phyloP scores from a whole-genome alignment of 257 asterid species.

The Gardenia jasminoides region DNA sequence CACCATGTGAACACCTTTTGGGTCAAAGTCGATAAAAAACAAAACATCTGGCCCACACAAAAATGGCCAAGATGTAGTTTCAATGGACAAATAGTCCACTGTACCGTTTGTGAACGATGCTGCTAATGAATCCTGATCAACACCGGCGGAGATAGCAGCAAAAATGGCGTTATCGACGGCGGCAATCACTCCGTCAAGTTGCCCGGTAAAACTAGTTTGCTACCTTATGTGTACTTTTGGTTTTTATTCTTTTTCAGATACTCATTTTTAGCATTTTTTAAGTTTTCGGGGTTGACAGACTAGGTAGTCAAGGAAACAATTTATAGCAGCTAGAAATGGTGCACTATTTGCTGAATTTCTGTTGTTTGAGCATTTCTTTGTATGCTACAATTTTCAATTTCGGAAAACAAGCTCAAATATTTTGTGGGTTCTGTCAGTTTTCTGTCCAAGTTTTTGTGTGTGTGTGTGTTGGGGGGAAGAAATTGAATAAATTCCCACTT shows the following conservation, averaged over 20 bases:
- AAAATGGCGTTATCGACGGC: conserved; percentile 27
- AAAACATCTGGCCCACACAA: background rate
- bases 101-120: background rate
- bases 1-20: no score
- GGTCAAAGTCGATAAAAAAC: background rate
- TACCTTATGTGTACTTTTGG: background rate
- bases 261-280: background rate
- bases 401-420: background rate
- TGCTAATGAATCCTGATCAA: background rate
- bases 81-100: no score
- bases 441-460: background rate
- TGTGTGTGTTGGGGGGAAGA: background rate
- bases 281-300: background rate
- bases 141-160: background rate
- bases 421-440: background rate
- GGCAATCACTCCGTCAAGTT: conserved; percentile 13
- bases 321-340: background rate
- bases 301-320: background rate
- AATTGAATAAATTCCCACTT: background rate
- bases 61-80: no score
- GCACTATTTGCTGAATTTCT: background rate
- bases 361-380: background rate
- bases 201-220: conserved; percentile 9
- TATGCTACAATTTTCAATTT: background rate
- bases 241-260: background rate